Base-by-base conservation (phyloP, 129 eudicot genomes). In the Lactuca saligna region DNA sequence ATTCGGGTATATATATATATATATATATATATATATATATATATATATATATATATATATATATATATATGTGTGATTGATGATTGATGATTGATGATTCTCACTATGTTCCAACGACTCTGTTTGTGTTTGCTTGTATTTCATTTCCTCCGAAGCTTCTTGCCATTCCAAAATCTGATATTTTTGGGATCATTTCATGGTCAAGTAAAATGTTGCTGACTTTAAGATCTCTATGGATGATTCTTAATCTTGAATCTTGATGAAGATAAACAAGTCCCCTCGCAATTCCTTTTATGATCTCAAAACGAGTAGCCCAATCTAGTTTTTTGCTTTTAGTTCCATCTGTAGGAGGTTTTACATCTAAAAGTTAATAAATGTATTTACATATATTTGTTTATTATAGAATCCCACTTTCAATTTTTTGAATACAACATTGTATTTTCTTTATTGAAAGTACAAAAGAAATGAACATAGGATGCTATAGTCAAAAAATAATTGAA, bases 71-170 rank as follows among this genome's bases (percentile, higher is more conserved):
- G n/a, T n/a, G n/a, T n/a, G 9, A 7, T 14, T 58, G 25, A 20
- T 6, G 4, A n/a, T 6, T 6, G 57, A 9, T 58, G 17, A 16
- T 20, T 3, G 9, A n/a, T 7, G 42, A 42, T 63, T 54, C 87
- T 78, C 59, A 82, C 87, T 74, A 82, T 70, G 87, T 82, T 61
- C 87, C 87, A 64, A 82, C 86, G 12, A 82, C 83, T 69, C 80
- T 69, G 63, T 69, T 74, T 74, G 86, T 82, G 66, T 78, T 82
- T 17, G 86, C 86, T 29, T 75, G 75, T 6, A 68, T 73, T 66
- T 82, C 77, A 54, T 82, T 73, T 78, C 73, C 82, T 53, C 66
- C 76, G 60, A 82, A 82, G 75, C 74, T 82, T 70, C 86, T 74
- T 9, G 86, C 82, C 80, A 82, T 25, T 17, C 87, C 87, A 12